phyloP scores from a whole-genome alignment of 805 yeast species.

The Kodamaea sagamina region DNA sequence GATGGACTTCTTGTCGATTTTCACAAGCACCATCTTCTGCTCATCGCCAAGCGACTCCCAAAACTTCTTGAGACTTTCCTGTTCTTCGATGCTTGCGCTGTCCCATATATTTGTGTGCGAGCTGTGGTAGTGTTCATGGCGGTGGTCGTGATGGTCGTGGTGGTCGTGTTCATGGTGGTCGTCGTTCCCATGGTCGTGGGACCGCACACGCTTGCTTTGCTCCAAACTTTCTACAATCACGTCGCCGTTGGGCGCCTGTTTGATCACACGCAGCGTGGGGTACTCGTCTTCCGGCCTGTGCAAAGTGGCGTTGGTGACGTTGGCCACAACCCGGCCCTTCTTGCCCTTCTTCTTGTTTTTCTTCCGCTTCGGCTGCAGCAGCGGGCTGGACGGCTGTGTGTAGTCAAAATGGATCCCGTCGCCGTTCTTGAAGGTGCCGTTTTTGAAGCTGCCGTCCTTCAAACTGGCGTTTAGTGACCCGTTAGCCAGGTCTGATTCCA shows the following conservation, averaged over 20 bases:
- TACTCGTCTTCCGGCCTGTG: constrained; percentile 62
- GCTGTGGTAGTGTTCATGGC: constrained; percentile 13
- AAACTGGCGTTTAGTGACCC: constrained; percentile 2
- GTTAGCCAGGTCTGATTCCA: constrained; percentile 1
- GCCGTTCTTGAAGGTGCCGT: constrained; percentile 29
- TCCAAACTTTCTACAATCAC: constrained; percentile 66
- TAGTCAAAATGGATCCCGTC: constrained; percentile 36
- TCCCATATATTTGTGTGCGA: constrained; percentile 44
- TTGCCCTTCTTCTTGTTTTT: constrained; percentile 33
- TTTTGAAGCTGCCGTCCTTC: constrained; percentile 5
- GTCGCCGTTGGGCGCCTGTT: constrained; percentile 73
- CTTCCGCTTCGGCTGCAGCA: constrained; percentile 23
- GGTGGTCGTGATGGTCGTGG: no score
- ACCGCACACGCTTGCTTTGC: constrained; percentile 17
- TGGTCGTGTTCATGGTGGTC: constrained; percentile 16
- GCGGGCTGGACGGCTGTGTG: constrained; percentile 13
- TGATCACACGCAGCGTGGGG: constrained; percentile 71
- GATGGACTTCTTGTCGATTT: constrained; percentile 69
- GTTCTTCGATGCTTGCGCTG: constrained; percentile 50
- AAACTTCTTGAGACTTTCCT: constrained; percentile 50
- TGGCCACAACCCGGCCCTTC: constrained; percentile 11
- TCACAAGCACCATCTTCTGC: constrained; percentile 60
- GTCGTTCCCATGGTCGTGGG: constrained; percentile 10
- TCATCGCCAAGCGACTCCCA: constrained; percentile 69
- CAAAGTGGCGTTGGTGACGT: constrained; percentile 42